Evolutionary conservation across 2,329 filamentous ascomycete species (phyloP).

Genomic region (Venturia asperata): DNA sequence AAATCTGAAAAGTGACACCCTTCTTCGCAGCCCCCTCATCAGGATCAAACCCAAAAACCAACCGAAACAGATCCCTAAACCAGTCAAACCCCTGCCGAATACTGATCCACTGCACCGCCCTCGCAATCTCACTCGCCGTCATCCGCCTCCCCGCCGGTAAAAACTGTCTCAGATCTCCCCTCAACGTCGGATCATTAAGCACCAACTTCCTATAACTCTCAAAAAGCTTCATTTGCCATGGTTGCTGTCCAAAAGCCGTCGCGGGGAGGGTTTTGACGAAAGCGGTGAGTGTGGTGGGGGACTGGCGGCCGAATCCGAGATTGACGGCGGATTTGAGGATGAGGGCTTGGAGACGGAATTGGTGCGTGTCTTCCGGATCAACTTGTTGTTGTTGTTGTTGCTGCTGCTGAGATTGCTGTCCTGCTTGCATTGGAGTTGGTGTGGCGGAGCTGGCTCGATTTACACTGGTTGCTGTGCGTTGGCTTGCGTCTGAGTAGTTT

Average conservation of each 20-base stretch:
- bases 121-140: conserved; percentile 67
- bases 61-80: conserved; percentile 70
- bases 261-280: conserved; percentile 71
- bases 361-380: conserved; percentile 64
- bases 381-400: conserved; percentile 25
- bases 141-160: conserved; percentile 44
- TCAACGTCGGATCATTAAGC: conserved; percentile 62
- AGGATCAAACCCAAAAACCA: conserved; percentile 77
- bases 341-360: conserved; percentile 69
- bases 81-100: conserved; percentile 67
- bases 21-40: conserved; percentile 69
- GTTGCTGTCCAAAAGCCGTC: conserved; percentile 68
- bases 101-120: conserved; percentile 70
- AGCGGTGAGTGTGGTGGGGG: conserved; percentile 53
- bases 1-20: conserved; percentile 36
- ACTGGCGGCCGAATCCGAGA: conserved; percentile 61
- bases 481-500: conserved; percentile 49
- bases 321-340: conserved; percentile 82
- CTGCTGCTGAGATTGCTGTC: conserved; percentile 46
- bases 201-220: conserved; percentile 77
- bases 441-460: conserved; percentile 12
- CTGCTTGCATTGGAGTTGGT: conserved; percentile 11
- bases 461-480: conserved; percentile 50
- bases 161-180: conserved; percentile 38
- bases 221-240: conserved; percentile 64